Evolutionary conservation across 768 basidiomycete genomes (phyloP).

Genomic region (Leccinum longicurvipes): DNA sequence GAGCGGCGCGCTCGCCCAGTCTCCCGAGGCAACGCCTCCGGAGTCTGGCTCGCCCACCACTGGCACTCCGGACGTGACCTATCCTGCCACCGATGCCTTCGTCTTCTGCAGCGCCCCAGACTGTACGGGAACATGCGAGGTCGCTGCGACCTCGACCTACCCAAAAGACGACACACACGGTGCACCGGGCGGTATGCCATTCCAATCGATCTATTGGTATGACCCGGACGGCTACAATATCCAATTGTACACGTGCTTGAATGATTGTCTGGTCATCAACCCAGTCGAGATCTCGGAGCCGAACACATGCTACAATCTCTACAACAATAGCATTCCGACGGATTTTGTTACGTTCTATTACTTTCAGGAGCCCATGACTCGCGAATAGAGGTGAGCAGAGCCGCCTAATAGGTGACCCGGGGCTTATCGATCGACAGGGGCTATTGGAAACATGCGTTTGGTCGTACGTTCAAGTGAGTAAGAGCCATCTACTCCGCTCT

Average conservation of each 20-base stretch:
- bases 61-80: background rate
- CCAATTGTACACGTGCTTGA: background rate
- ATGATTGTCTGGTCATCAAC: background rate
- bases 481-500: background rate
- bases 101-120: constrained; percentile 1
- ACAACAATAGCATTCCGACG: background rate
- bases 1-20: background rate
- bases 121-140: constrained; percentile 1
- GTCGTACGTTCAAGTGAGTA: background rate
- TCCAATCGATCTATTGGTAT: background rate
- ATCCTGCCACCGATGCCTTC: background rate
- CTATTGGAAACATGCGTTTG: background rate
- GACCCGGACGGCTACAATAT: background rate
- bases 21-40: background rate
- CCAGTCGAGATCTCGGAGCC: background rate
- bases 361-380: background rate
- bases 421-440: background rate
- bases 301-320: background rate
- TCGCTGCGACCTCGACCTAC: background rate
- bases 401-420: background rate
- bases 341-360: background rate
- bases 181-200: background rate
- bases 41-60: background rate
- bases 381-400: background rate
- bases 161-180: background rate